Evolutionary conservation across 805 yeast species (phyloP), one percentile per base, ranked within the genome.

Genomic region (Yarrowia sp.): DNA sequence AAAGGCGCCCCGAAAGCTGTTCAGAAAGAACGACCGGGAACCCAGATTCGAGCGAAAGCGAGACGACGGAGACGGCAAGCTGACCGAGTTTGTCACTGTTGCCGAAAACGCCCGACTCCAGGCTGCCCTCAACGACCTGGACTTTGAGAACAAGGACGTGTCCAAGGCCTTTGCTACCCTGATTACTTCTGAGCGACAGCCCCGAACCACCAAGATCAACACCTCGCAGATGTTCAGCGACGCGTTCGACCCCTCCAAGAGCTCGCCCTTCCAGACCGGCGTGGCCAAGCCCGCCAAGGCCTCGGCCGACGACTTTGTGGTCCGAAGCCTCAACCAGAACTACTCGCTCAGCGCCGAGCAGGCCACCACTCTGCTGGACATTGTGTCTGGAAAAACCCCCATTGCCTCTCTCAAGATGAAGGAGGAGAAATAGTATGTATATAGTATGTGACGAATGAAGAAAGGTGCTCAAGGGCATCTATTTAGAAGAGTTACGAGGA

Each of bases 341-440:
- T 26, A 8, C 67, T 38, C 67, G 32, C 45, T 63, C 26, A 63
- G 38, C 40, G 67, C 56, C 41, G 67, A 63, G 67, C 56, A 63
- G 48, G 67, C 56, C 46, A 15, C 4, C 41, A 38, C 55, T 22
- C 56, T 63, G 14, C 38, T 53, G n/a, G 68, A 70, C 36, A 43
- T 72, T 36, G 73, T 70, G 3, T 52, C 71, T 12, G 72, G 73
- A 35, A 69, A 70, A 55, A 67, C 69, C 32, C 64, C 72, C 36
- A 32, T 72, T 26, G 42, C 72, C 22, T 46, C 58, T 11, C 48
- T 72, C 32, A 71, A 69, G 55, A 42, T 69, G 46, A 48, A 66
- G 55, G 38, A 69, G 61, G 45, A 56, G 53, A 65, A 50, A 41
- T 49, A 69, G 67, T 67, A 68, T 61, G 59, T 45, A 68, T 45